Evolutionary conservation across 495 filamentous ascomycete species (phyloP).

Genomic region (Hypoxylon rickii): DNA sequence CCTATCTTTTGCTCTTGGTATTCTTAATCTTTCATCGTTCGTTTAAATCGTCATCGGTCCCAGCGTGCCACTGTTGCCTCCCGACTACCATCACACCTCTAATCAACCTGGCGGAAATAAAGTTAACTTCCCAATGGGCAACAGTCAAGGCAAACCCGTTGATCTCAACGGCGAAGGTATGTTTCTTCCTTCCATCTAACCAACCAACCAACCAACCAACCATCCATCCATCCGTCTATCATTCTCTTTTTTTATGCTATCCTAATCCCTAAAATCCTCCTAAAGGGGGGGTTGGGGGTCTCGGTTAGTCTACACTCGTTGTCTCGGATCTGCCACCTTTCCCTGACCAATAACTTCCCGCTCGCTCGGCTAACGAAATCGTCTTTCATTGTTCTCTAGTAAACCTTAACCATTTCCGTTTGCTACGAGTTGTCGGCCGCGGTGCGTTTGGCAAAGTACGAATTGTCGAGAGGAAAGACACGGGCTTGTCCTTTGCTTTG

Average conservation of each 20-base stretch:
- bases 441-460: conserved; percentile 98
- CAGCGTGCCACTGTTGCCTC: too few species aligned
- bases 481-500: conserved; percentile 84
- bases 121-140: conserved; percentile 70
- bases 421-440: conserved; percentile 93
- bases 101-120: conserved; percentile 11
- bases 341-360: conserved; percentile 9
- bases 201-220: too few species aligned
- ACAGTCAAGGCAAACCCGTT: conserved; percentile 90
- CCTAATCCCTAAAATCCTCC: too few species aligned
- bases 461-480: conserved; percentile 97
- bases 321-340: conserved; percentile 9
- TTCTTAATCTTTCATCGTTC: conserved; percentile 17
- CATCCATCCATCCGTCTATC: too few species aligned
- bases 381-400: conserved; percentile 55
- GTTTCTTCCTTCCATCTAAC: conserved; percentile 38
- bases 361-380: conserved; percentile 6
- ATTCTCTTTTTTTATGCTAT: too few species aligned
- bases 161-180: conserved; percentile 90
- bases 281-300: conserved; percentile 2
- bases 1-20: conserved; percentile 13
- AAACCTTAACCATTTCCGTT: conserved; percentile 95
- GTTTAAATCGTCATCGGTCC: conserved; percentile 15
- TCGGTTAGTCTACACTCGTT: conserved; percentile 2
- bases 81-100: conserved; percentile 12